A percentile compares a stretch with the other conserved stretches of the same genome.
phyloP scores from a whole-genome alignment of 176 grass and related monocot species.

The Triticum dicoccoides region DNA sequence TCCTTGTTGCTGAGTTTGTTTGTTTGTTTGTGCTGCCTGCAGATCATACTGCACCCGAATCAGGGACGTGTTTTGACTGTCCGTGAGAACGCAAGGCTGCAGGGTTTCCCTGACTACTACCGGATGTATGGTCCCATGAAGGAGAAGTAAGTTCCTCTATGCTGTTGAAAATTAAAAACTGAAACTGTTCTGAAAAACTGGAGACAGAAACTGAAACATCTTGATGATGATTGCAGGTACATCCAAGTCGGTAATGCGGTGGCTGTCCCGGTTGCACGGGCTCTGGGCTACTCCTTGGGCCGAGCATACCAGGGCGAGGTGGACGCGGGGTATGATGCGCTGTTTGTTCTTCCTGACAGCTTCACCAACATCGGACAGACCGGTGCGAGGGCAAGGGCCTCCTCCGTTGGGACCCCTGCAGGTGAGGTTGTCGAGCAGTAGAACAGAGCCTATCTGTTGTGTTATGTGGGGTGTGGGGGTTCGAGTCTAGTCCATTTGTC shows the following conservation, averaged over 20 bases:
- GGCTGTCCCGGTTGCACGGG: constrained; percentile 42
- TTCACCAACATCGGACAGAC: neutral
- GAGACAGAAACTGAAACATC: neutral
- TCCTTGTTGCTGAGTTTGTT: neutral
- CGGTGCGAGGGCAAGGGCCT: neutral
- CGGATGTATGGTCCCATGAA: constrained; percentile 50
- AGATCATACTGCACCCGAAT: constrained; percentile 61
- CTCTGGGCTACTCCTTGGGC: constrained; percentile 42
- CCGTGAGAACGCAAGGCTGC: constrained; percentile 82
- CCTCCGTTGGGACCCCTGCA: constrained; percentile 1
- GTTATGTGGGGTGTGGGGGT: neutral
- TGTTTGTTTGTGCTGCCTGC: neutral
- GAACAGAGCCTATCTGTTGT: neutral
- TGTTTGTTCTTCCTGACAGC: constrained; percentile 28
- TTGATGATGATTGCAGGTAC: constrained; percentile 21
- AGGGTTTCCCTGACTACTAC: constrained; percentile 81
- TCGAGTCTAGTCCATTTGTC: neutral
- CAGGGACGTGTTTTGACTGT: constrained; percentile 70
- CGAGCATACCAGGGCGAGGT: constrained; percentile 28
- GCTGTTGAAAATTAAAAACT: neutral
- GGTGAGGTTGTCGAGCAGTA: constrained; percentile 40
- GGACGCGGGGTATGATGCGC: neutral
- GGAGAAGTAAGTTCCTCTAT: constrained; percentile 41
- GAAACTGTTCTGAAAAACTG: neutral
- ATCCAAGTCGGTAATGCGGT: constrained; percentile 57